These are phyloP conservation scores for Mycena leptocephala DNA, from an alignment of 768 basidiomycete genomes.

Conservation along the genomic window DNA sequence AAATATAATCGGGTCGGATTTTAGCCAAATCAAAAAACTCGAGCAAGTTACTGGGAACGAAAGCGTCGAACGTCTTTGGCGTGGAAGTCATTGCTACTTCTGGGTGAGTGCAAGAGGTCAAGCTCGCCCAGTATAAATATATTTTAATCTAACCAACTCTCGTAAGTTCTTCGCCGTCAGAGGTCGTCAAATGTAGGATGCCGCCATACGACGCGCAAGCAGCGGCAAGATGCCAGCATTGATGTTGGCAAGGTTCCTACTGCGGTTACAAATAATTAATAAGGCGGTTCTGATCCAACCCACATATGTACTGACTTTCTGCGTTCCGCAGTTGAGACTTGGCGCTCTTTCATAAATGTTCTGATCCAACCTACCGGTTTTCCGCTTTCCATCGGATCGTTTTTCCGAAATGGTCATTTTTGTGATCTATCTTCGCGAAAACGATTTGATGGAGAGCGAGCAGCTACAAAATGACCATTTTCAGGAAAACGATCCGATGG, in stretches of 20 bases:
- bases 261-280: too few relatives aligned
- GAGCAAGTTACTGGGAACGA: too few relatives aligned
- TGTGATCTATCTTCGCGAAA: not conserved
- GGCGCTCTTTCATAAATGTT: not conserved
- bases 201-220: not conserved
- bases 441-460: not conserved
- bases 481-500: too few relatives aligned
- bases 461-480: too few relatives aligned
- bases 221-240: not conserved
- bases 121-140: not conserved
- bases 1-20: too few relatives aligned
- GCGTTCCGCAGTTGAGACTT: not conserved
- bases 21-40: too few relatives aligned
- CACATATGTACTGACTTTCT: not conserved
- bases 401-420: not conserved
- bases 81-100: too few relatives aligned
- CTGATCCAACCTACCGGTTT: not conserved
- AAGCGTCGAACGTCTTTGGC: too few relatives aligned
- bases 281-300: not conserved
- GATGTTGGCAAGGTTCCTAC: too few relatives aligned
- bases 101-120: not conserved
- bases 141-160: not conserved
- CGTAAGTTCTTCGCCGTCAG: not conserved
- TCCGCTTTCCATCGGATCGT: too few relatives aligned
- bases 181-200: not conserved